A percentile compares a stretch with the other conserved stretches of the same genome.
These are phyloP conservation scores for Musa schizocarpa DNA, from an alignment of 176 grass and related monocot genomes.

Conservation along the genomic window DNA sequence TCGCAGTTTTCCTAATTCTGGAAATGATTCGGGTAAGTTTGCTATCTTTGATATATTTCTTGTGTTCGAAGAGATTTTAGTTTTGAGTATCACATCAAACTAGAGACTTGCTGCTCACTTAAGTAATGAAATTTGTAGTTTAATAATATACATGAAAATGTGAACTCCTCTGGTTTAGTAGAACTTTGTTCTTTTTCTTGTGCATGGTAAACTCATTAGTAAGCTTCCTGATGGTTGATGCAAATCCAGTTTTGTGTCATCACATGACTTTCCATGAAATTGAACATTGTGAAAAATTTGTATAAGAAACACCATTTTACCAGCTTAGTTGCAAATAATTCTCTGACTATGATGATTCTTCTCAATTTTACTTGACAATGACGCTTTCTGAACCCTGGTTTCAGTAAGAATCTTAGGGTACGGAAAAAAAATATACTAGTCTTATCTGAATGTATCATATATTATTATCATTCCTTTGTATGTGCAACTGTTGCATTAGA, in stretches of 20 bases:
- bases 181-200: neutral
- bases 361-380: neutral
- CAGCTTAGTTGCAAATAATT: neutral
- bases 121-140: neutral
- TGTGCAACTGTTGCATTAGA: neutral
- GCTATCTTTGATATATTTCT: neutral
- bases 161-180: too few species aligned
- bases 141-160: neutral
- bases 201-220: neutral
- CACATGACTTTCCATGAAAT: neutral
- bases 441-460: neutral
- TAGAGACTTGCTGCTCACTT: neutral
- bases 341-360: neutral
- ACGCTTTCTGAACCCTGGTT: neutral
- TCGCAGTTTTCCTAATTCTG: conserved; percentile 83
- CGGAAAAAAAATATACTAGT: neutral
- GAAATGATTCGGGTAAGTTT: conserved; percentile 83
- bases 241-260: neutral
- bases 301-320: neutral
- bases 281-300: neutral
- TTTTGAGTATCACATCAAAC: neutral
- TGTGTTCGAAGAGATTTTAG: neutral
- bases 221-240: neutral
- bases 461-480: neutral
- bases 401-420: neutral